Percentiles rank a stretch among this genome's conserved stretches.
These are phyloP conservation scores for Magnolia changhungtana DNA, from an alignment of 164 flowering plant genomes.

Conservation along the genomic window DNA sequence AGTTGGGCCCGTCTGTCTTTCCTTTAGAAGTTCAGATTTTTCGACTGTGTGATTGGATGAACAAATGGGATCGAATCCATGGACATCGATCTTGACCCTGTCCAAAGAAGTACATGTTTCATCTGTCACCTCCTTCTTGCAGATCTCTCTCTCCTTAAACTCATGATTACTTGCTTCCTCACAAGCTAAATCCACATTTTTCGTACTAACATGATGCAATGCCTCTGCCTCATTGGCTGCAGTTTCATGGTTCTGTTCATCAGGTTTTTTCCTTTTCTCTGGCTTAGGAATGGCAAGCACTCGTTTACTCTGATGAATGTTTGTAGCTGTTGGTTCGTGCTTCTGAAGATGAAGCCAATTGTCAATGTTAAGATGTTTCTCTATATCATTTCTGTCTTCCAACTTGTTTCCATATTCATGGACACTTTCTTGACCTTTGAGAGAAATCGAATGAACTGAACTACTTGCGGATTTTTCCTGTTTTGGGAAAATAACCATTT, in stretches of 20 bases:
- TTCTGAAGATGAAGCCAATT: conserved; percentile 35
- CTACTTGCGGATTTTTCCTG: conserved; percentile 16
- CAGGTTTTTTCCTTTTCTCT: conserved; percentile 16
- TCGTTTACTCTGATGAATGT: conserved; percentile 21
- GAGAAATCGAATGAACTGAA: conserved; percentile 11
- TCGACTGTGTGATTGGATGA: conserved; percentile 8
- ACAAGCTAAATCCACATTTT: neutral
- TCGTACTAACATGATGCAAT: neutral
- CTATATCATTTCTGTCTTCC: conserved; percentile 7
- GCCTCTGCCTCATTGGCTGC: neutral
- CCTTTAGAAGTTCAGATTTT: conserved; percentile 11
- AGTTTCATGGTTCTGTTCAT: conserved; percentile 5
- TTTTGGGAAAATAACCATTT: conserved; percentile 24
- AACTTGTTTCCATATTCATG: conserved; percentile 6
- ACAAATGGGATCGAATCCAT: conserved; percentile 2
- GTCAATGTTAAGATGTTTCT: conserved; percentile 22
- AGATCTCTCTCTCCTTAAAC: conserved; percentile 3
- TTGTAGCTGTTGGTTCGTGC: conserved; percentile 14
- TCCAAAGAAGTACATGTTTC: conserved; percentile 13
- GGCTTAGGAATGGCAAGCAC: conserved; percentile 26
- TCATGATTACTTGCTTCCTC: conserved; percentile 1
- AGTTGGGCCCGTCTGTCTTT: conserved; percentile 5
- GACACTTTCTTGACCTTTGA: conserved; percentile 5
- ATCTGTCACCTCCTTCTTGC: conserved; percentile 12
- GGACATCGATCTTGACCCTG: conserved; percentile 1